Evolutionary conservation across 2,329 filamentous ascomycete species (phyloP).

Genomic region (Zymoseptoria brevis): DNA sequence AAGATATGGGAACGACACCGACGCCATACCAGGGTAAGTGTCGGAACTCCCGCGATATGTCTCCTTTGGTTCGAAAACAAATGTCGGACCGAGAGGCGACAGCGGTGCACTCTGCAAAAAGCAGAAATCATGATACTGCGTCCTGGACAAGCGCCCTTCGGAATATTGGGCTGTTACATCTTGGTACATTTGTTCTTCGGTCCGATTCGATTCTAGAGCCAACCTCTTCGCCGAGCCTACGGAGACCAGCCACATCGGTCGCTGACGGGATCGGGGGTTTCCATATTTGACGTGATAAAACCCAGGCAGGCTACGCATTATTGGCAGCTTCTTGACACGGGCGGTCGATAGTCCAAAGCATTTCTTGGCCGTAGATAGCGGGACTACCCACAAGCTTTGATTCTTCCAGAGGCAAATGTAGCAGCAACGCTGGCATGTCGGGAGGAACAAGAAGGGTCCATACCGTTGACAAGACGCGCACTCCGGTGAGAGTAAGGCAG

Average conservation of each 20-base stretch:
- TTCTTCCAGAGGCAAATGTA: constrained; percentile 4
- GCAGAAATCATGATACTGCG: neutral
- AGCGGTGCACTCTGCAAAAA: neutral
- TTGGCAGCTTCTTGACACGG: constrained; percentile 1
- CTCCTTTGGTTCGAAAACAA: neutral
- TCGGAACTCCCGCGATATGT: neutral
- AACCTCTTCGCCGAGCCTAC: constrained; percentile 1
- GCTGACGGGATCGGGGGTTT: neutral
- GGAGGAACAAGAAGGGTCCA: constrained; percentile 6
- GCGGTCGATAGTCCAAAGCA: constrained; percentile 3
- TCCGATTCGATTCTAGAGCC: neutral
- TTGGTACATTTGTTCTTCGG: neutral
- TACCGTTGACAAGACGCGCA: constrained; percentile 3
- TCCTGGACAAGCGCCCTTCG: neutral
- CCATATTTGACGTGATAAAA: neutral
- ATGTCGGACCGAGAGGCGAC: neutral
- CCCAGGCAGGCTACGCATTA: constrained; percentile 2
- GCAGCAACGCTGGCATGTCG: constrained; percentile 7
- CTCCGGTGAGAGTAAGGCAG: neutral
- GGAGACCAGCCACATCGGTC: neutral
- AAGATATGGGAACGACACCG: constrained; percentile 1
- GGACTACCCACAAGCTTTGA: constrained; percentile 2
- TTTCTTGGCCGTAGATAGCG: neutral
- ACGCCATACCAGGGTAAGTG: constrained; percentile 3
- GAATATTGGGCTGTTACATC: neutral